Evolutionary conservation across 495 filamentous ascomycete species (phyloP), one percentile per base, ranked within the genome.

Genomic region (Terfezia claveryi): DNA sequence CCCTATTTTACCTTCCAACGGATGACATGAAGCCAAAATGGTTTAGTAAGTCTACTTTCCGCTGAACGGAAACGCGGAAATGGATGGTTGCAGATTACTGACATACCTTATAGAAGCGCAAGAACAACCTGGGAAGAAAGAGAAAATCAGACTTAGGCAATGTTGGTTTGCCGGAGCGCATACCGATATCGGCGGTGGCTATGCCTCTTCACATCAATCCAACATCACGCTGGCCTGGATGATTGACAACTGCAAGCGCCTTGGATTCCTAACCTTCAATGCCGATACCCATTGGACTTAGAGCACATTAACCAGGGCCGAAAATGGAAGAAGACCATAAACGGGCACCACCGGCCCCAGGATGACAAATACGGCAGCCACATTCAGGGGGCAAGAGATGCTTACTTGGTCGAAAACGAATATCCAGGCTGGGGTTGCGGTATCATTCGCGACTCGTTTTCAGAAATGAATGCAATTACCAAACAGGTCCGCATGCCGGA

Each of bases 161-260:
- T 68, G 70, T 36, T 78, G 76, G 75, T 79, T 77, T 56, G 73
- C 74, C 8, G 76, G 76, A 10, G 71, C 69, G 4, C 75, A 79
- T 56, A 66, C 68, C 37, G 73, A 75, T 52, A 57, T 74, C 23
- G 76, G 76, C 23, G 76, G 76, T 6, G 73, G 75, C 2, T 65
- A 64, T 23, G 17, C 54, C 10, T 69, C 73, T 51, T 61, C 67
- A 8, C 62, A 67, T 0, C 53, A 68, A 23, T 53, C 69, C 8
- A 67, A 73, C 38, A 71, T 75, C 27, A 61, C 70, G 0, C 59
- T 75, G 23, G 68, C 69, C 3, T 75, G 72, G 72, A 74, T 75
- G 72, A 67, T 74, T 16, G 60, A 62, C 20, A 63, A 49, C 14
- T 49, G 44, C 44, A 49, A n/a, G 14, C 4, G 14, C 44, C 14